Evolutionary conservation across 2,329 filamentous ascomycete genomes (phyloP).

Genomic region (Calycina herbarum): DNA sequence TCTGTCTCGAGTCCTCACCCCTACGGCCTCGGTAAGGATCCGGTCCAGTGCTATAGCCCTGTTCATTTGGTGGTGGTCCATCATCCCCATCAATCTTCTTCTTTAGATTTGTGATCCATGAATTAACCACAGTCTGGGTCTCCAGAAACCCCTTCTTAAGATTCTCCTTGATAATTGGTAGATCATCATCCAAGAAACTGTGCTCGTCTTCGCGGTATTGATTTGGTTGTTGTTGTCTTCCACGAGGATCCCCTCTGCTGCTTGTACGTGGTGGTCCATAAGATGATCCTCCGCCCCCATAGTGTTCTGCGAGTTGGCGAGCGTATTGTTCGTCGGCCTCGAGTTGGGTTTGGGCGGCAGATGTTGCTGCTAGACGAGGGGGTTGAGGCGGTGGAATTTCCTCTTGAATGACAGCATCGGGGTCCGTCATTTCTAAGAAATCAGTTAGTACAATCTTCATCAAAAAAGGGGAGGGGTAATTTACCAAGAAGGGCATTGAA

Average conservation of each 20-base stretch:
- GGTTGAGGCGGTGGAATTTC: constrained; percentile 71
- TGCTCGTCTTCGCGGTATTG: constrained; percentile 62
- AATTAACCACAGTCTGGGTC: constrained; percentile 89
- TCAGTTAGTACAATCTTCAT: constrained; percentile 13
- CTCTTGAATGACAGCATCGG: constrained; percentile 62
- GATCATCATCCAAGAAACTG: constrained; percentile 93
- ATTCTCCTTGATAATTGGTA: constrained; percentile 90
- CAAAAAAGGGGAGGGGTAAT: constrained; percentile 25
- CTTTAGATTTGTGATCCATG: constrained; percentile 87
- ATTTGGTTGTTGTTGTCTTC: constrained; percentile 53
- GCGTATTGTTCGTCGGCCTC: constrained; percentile 91
- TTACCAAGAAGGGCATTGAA: constrained; percentile 90
- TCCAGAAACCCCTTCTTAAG: constrained; percentile 92
- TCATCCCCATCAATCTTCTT: constrained; percentile 93
- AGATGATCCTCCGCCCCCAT: constrained; percentile 56
- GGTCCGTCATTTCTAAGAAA: constrained; percentile 71
- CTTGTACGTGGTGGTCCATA: constrained; percentile 55
- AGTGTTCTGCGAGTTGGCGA: constrained; percentile 89
- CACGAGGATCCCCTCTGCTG: constrained; percentile 38
- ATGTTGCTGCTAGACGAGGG: constrained; percentile 66
- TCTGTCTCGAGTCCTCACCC: constrained; percentile 67
- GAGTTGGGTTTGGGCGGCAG: constrained; percentile 72
- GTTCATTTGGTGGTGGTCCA: constrained; percentile 41
- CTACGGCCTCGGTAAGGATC: constrained; percentile 46
- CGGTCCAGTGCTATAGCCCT: constrained; percentile 29